Evolutionary conservation across 441 rosid species (phyloP).

Genomic region (Kokia cookei): DNA sequence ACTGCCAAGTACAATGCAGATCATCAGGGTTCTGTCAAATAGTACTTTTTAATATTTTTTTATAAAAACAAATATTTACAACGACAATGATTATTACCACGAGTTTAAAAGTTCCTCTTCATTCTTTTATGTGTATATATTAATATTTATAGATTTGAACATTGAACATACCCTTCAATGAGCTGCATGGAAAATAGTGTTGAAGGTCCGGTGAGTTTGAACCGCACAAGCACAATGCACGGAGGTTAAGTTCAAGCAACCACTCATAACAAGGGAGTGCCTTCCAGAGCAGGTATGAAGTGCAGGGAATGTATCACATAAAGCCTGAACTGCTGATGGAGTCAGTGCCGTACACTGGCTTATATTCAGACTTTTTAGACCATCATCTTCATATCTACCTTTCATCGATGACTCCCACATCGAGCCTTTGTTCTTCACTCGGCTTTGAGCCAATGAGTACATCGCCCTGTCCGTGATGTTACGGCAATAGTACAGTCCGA

Average conservation of each 20-base stretch:
- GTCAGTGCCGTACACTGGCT: slow-evolving; percentile 98
- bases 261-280: slow-evolving; percentile 97
- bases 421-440: slow-evolving; percentile 55
- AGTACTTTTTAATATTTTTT: background rate
- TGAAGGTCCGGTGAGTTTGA: slow-evolving; percentile 55
- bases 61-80: background rate
- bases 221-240: slow-evolving; percentile 90
- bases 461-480: slow-evolving; percentile 86
- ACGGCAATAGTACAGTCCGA: slow-evolving; percentile 81
- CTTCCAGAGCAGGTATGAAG: slow-evolving; percentile 93
- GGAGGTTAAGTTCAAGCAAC: slow-evolving; percentile 80
- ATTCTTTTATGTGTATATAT: background rate
- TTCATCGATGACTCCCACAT: slow-evolving; percentile 60
- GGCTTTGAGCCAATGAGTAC: slow-evolving; percentile 72
- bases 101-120: background rate
- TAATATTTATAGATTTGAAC: background rate
- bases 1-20: background rate
- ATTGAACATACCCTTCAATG: slow-evolving; percentile 30
- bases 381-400: slow-evolving; percentile 53
- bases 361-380: slow-evolving; percentile 77
- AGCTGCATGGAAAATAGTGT: slow-evolving; percentile 39
- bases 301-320: slow-evolving; percentile 89
- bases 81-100: background rate
- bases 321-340: slow-evolving; percentile 88
- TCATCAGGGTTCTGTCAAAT: background rate